phyloP scores from a whole-genome alignment of 345 rosid genomes.

The Iberis pinnata region DNA sequence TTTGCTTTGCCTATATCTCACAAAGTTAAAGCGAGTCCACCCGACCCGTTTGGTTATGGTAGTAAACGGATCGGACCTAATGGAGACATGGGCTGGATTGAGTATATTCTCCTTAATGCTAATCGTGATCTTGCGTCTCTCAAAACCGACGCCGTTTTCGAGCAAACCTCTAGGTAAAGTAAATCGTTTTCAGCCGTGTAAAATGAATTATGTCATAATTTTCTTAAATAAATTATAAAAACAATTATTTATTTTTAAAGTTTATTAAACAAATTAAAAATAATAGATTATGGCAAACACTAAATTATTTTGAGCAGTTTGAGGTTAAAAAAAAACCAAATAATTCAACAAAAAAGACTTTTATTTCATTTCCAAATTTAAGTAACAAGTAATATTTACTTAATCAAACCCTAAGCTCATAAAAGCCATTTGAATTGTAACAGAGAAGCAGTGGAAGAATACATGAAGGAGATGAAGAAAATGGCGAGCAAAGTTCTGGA shows the following conservation, averaged over 20 bases:
- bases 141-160: constrained; percentile 38
- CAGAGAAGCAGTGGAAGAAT: constrained; percentile 54
- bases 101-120: constrained; percentile 62
- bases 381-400: neutral
- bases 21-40: constrained; percentile 65
- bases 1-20: constrained; percentile 55
- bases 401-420: no score
- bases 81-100: constrained; percentile 92
- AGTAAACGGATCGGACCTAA: constrained; percentile 63
- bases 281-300: no score
- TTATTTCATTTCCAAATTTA: no score
- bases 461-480: constrained; percentile 48
- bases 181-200: no score
- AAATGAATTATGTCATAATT: neutral
- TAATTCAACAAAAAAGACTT: no score
- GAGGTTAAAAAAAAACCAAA: no score
- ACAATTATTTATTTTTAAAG: no score
- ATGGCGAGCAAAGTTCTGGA: constrained; percentile 65
- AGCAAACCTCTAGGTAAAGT: constrained; percentile 49
- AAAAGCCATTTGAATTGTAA: no score
- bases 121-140: constrained; percentile 34
- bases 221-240: no score
- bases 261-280: no score
- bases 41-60: constrained; percentile 84
- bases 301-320: no score